These are phyloP conservation scores for Leishmania amazonensis DNA, from an alignment of 208 protist species.

Conservation along the genomic window DNA sequence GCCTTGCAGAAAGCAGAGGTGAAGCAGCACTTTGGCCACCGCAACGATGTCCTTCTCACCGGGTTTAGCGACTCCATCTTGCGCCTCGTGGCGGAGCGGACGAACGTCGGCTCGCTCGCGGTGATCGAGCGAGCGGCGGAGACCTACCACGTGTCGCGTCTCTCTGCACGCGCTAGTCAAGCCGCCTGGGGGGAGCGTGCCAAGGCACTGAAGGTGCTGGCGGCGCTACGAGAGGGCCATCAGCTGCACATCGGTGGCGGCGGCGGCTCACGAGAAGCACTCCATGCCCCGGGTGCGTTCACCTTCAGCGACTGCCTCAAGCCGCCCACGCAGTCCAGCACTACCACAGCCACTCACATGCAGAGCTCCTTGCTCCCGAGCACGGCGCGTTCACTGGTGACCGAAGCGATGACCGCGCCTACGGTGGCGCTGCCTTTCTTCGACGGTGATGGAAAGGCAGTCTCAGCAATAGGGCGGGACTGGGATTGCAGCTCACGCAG, in stretches of 20 bases:
- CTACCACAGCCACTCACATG: neutral
- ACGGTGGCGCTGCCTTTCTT: slow-evolving; percentile 29
- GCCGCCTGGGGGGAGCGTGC: slow-evolving; percentile 27
- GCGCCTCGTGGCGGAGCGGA: slow-evolving; percentile 90
- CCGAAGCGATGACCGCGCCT: neutral
- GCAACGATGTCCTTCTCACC: slow-evolving; percentile 90
- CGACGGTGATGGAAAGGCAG: slow-evolving; percentile 18
- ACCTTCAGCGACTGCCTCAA: neutral
- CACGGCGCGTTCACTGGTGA: neutral
- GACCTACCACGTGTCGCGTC: slow-evolving; percentile 66
- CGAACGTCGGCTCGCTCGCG: slow-evolving; percentile 55
- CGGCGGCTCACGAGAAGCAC: neutral
- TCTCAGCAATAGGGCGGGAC: slow-evolving; percentile 12
- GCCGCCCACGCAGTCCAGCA: neutral
- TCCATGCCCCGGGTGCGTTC: neutral
- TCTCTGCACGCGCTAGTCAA: slow-evolving; percentile 21
- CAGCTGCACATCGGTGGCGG: neutral
- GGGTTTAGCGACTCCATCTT: slow-evolving; percentile 94
- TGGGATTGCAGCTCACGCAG: slow-evolving; percentile 2
- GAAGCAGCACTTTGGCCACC: slow-evolving; percentile 54
- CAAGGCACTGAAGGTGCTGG: slow-evolving; percentile 33
- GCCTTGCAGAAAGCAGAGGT: slow-evolving; percentile 22
- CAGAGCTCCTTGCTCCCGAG: neutral
- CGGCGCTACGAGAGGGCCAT: slow-evolving; percentile 19
- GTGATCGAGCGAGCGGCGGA: slow-evolving; percentile 85